These are phyloP conservation scores for Musa troglodytarum DNA, from an alignment of 176 grass and related monocot genomes.

Conservation along the genomic window DNA sequence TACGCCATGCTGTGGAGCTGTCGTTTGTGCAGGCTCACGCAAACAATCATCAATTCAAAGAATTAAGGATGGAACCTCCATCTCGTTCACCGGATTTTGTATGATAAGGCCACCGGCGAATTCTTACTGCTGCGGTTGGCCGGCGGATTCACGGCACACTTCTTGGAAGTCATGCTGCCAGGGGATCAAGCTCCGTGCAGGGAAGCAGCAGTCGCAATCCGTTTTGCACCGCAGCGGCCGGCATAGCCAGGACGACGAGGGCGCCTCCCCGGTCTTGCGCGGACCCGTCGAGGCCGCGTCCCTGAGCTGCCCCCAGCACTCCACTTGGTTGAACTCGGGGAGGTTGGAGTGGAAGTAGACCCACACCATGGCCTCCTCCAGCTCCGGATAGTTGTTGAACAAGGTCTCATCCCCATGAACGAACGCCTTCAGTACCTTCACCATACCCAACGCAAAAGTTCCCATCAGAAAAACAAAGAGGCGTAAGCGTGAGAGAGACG, in stretches of 20 bases:
- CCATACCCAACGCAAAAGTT: neutral
- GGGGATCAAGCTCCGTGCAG: conserved; percentile 65
- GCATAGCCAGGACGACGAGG: neutral
- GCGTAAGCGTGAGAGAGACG: too few species aligned
- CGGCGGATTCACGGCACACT: neutral
- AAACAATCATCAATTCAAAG: neutral
- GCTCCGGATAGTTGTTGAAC: conserved; percentile 72
- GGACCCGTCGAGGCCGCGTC: conserved; percentile 45
- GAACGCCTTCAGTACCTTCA: conserved; percentile 86
- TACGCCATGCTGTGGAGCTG: too few species aligned
- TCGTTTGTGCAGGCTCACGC: neutral
- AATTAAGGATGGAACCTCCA: neutral
- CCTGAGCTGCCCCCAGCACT: conserved; percentile 85
- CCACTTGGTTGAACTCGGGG: conserved; percentile 67
- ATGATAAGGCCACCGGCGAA: neutral
- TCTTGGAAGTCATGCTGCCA: conserved; percentile 45
- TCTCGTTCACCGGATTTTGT: too few species aligned
- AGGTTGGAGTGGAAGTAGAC: conserved; percentile 97
- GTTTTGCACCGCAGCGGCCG: conserved; percentile 43
- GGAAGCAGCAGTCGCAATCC: conserved; percentile 94
- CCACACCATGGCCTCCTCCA: conserved; percentile 87
- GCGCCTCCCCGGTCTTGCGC: neutral
- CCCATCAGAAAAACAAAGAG: too few species aligned
- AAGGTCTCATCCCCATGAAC: conserved; percentile 71
- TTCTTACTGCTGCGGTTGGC: neutral